Conservation (phyloP, 2,329 filamentous ascomycete species). For the Scolecobasidium constrictum region DNA sequence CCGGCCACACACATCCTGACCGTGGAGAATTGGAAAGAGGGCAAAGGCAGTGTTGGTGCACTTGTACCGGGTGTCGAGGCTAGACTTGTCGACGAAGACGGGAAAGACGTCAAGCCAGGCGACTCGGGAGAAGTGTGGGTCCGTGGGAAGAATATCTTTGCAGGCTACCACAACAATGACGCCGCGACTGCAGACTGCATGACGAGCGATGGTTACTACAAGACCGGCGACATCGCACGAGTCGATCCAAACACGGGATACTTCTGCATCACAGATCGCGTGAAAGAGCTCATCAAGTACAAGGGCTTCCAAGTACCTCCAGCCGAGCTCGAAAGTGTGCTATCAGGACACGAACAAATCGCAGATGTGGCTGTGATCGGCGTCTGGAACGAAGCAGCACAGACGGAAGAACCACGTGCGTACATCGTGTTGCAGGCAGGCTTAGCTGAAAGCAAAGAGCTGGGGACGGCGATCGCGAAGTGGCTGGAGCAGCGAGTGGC, state of each 20-base stretch:
- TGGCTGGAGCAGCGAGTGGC: conserved; percentile 3
- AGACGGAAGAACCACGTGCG: conserved; percentile 58
- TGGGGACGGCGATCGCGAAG: neutral
- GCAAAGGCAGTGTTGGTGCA: conserved; percentile 67
- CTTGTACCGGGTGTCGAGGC: conserved; percentile 70
- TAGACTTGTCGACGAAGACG: conserved; percentile 55
- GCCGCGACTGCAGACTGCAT: conserved; percentile 61
- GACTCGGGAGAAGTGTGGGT: conserved; percentile 54
- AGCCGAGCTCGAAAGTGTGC: conserved; percentile 50
- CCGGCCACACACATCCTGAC: conserved; percentile 54
- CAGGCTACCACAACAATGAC: conserved; percentile 53
- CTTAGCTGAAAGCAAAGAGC: neutral
- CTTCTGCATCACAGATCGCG: conserved; percentile 81
- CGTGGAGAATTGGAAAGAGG: conserved; percentile 65
- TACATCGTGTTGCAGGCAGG: conserved; percentile 39
- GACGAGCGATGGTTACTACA: conserved; percentile 73
- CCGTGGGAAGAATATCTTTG: conserved; percentile 69
- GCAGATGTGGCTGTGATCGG: conserved; percentile 54
- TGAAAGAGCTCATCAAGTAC: conserved; percentile 61
- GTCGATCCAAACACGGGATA: conserved; percentile 61
- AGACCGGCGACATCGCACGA: conserved; percentile 33
- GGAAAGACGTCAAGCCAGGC: conserved; percentile 50
- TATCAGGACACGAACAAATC: conserved; percentile 38
- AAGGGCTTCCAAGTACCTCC: conserved; percentile 64
- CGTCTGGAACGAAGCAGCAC: conserved; percentile 46